Evolutionary conservation across 495 filamentous ascomycete genomes (phyloP), one percentile per base, ranked within the genome.

Genomic region (Tuber calosporum): DNA sequence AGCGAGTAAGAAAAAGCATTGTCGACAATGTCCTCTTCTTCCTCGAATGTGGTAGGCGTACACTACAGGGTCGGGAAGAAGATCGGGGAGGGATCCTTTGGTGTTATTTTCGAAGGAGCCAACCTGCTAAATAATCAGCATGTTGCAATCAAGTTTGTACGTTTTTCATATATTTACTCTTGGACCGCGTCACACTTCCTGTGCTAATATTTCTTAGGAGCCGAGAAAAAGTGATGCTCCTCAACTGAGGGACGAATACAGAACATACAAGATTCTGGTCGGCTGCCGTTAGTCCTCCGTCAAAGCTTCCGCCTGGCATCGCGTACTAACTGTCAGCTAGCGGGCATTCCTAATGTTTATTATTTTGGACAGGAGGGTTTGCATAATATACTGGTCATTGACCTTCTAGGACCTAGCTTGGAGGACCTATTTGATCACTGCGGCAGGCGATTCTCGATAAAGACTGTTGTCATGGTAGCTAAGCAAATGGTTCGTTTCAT

Each of bases 1-100:
- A 69, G 62, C 68, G 70, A 77, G 76, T 77, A 77, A 74, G 76
- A 66, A 58, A 26, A 26, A 77, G 17, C 68, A 72, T 82, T 74
- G 76, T 69, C 68, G 68, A 70, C 19, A 34, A 97, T 97, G 93
- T 91, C 94, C 53, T 97, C 93, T 77, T 94, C 93, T 58, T 97
- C 93, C 67, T 97, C 93, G 66, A 99, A 99, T 84, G 95, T 99
- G 76, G 95, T 99, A 75, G 95, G 95, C 79, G 95, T 99, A 75
- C 95, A 99, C 87, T 99, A 99, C 83, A 88, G 96, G 76, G 95
- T 99, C 71, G 95, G 95, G 75, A 99, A 98, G 88, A 99, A 99
- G 84, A 99, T 99, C 73, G 95, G 95, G 77, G 95, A 99, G 87
- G 95, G 95, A 36, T 97, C 93, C 19, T 99, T 99, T 79, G 95